Evolutionary conservation across 2,329 filamentous ascomycete genomes (phyloP), one percentile per base, ranked within the genome.

Genomic region (Aspergillus ochraceoroseus): DNA sequence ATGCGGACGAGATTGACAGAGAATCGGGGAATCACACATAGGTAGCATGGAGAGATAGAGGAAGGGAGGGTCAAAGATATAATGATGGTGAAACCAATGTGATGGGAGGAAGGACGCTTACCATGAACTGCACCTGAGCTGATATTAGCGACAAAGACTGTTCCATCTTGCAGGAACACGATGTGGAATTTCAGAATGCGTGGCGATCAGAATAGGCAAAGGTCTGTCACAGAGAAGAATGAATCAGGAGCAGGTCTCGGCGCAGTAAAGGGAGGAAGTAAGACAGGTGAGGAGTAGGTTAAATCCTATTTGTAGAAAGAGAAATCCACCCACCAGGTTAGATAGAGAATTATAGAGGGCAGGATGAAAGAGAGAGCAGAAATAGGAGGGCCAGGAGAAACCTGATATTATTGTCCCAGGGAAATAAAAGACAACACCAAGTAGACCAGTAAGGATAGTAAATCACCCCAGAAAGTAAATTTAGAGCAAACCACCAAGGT

Each of bases 41-140:
- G 5, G 20, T 7, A 9, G 15, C 7, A 14, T 8, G 20, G 17
- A 23, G 14, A 11, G 20, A 19, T 2, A 32, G 12, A 14, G 17
- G 13, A 18, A 23, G 5, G 23, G 12, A 13, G 22, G n/a, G 22
- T 32, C n/a, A n/a, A n/a, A n/a, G n/a, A n/a, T n/a, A n/a, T n/a
- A n/a, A n/a, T n/a, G n/a, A n/a, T n/a, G n/a, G n/a, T n/a, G n/a
- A n/a, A n/a, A n/a, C n/a, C n/a, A 8, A 15, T 12, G 15, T 13
- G 11, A 15, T 41, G 13, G 13, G 18, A 27, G 12, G 23, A 31
- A 12, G 15, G 29, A 40, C n/a, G n/a, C 56, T 50, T 34, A 60
- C 57, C 49, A 58, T 58, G 31, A 60, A 56, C 45, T 59, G 56
- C 44, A 60, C 57, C 41, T 58, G 57, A 34, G 56, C 57, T 33